phyloP scores from a whole-genome alignment of 768 basidiomycete species.

The Porphyrellus cyaneotinctus region DNA sequence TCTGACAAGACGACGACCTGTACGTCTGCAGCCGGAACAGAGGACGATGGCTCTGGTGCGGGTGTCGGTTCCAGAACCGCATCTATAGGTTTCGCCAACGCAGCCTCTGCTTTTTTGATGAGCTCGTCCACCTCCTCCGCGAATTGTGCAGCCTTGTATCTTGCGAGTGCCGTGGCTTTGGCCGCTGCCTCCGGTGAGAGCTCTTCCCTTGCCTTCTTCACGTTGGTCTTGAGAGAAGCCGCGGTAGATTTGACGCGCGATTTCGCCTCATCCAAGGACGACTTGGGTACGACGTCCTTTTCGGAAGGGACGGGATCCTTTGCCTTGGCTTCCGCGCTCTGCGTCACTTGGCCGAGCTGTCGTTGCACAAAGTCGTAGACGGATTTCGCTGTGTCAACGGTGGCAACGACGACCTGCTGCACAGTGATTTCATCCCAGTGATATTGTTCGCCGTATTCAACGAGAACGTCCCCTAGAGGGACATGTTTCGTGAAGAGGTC shows the following conservation, averaged over 20 bases:
- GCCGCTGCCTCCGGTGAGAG: constrained; percentile 23
- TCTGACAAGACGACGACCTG: constrained; percentile 27
- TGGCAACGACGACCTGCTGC: constrained; percentile 51
- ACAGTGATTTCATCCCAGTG: constrained; percentile 76
- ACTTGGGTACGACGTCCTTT: constrained; percentile 34
- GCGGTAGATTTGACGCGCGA: constrained; percentile 41
- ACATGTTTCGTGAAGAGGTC: constrained; percentile 81
- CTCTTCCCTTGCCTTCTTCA: constrained; percentile 36
- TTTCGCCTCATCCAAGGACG: constrained; percentile 41
- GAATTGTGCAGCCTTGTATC: constrained; percentile 45
- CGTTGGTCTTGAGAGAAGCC: constrained; percentile 46
- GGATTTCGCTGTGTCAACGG: constrained; percentile 45
- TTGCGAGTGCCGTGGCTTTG: constrained; percentile 42
- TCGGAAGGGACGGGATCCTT: constrained; percentile 21
- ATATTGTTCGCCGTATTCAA: constrained; percentile 77
- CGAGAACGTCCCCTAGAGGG: constrained; percentile 70
- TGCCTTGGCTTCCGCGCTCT: constrained; percentile 24
- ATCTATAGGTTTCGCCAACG: constrained; percentile 46
- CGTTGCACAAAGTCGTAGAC: constrained; percentile 51
- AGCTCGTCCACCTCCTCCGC: constrained; percentile 66
- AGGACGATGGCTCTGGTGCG: constrained; percentile 20
- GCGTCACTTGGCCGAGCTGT: constrained; percentile 40
- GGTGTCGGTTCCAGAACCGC: constrained; percentile 20
- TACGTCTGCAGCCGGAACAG: constrained; percentile 20
- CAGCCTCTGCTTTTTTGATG: constrained; percentile 68